Evolutionary conservation across 352 stramenopile genomes (phyloP), one percentile per base, ranked within the genome.

Genomic region (Phytophthora pisi): DNA sequence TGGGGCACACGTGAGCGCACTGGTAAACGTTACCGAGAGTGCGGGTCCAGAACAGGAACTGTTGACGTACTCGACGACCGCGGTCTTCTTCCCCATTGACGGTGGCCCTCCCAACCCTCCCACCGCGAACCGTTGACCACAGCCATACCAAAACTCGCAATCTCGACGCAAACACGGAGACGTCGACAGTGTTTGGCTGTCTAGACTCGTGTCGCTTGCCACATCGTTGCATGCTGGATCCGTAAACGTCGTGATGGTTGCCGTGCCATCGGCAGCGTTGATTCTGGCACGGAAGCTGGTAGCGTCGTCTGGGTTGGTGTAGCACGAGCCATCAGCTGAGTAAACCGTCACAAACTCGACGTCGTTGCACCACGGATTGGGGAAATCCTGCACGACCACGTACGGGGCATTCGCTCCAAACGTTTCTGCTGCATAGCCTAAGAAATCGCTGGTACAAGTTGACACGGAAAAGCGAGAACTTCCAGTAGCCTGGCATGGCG

Each of bases 201-300:
- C 61, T 5, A 68, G 8, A 10, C n/a, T n/a, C n/a, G n/a, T n/a
- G n/a, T 57, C 18, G 26, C 3, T 68, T 1, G 23, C n/a, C 42
- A 63, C 20, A 34, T 15, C 11, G 16, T 8, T 62, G 51, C 61
- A 68, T 9, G 9, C 18, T 9, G 9, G 11, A 24, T 63, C 61
- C 0, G 54, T 52, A 40, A 49, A 68, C 24, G 15, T 45, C 15
- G 18, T 57, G 11, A 68, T 46, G 1, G 43, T 53, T 9, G 47
- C 61, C 8, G 61, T 57, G 13, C 53, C 36, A 16, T 63, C 61
- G 16, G 8, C 36, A 18, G 16, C 6, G 40, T 52, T 51, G 9
- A 68, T 62, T 16, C 4, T 24, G 9, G 34, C 61, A 8, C 26
- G 23, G n/a, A 63, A 68, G 38, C 51, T 68, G 20, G 45, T 57